These are phyloP conservation scores for Debaryomyces tyrocola DNA, from an alignment of 805 yeast species.

Conservation along the genomic window DNA sequence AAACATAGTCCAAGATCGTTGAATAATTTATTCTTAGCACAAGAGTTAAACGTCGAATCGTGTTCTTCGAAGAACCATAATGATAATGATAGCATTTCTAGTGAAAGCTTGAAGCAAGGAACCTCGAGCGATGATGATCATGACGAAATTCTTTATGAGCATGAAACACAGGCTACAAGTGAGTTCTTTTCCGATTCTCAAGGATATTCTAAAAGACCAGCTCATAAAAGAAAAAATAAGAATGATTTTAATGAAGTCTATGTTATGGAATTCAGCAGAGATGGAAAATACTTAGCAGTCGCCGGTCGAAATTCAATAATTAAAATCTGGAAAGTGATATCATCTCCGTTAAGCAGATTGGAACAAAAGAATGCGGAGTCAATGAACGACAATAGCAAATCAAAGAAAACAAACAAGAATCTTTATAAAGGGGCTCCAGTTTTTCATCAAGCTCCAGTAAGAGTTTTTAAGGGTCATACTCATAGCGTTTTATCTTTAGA, in stretches of 20 bases:
- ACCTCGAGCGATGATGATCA: not conserved
- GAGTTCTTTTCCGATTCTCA: not conserved
- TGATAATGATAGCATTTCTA: conserved; percentile 8
- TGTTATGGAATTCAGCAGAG: conserved; percentile 68
- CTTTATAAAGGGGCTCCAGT: conserved; percentile 65
- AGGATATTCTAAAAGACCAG: not conserved
- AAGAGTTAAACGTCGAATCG: conserved; percentile 46
- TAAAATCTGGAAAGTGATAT: conserved; percentile 76
- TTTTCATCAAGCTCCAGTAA: conserved; percentile 65
- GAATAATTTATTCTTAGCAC: conserved; percentile 61
- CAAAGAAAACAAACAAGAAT: conserved; percentile 9
- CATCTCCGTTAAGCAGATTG: conserved; percentile 68
- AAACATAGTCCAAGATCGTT: conserved; percentile 47
- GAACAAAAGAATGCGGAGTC: conserved; percentile 32
- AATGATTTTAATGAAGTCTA: conserved; percentile 56
- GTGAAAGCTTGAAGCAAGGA: not conserved
- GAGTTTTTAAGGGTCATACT: conserved; percentile 64
- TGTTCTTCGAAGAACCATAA: not conserved
- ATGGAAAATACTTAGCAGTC: conserved; percentile 81
- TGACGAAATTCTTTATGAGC: not conserved
- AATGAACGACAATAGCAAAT: conserved; percentile 5
- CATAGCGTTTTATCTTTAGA: conserved; percentile 72
- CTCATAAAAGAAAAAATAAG: not conserved
- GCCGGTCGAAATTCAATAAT: conserved; percentile 77
- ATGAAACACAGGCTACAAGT: not conserved